These are phyloP conservation scores for Jamesozyma jinghongensis DNA, from an alignment of 805 yeast genomes.

Conservation along the genomic window DNA sequence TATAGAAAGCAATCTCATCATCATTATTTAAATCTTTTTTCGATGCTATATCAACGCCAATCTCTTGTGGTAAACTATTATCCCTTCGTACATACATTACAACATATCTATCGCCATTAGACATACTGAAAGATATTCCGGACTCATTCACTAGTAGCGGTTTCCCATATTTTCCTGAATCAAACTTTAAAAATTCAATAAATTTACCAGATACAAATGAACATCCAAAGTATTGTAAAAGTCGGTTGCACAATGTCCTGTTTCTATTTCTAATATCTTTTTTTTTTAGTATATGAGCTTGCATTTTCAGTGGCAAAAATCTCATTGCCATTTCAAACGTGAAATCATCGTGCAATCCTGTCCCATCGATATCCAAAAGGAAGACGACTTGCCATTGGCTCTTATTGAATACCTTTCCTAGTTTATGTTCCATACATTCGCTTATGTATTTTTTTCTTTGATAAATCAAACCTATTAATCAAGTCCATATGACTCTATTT, in stretches of 20 bases:
- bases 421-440: not conserved
- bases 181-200: constrained; percentile 19
- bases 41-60: constrained; percentile 44
- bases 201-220: constrained; percentile 17
- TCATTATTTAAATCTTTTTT: constrained; percentile 13
- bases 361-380: constrained; percentile 7
- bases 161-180: constrained; percentile 43
- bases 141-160: constrained; percentile 34
- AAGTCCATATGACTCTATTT: not conserved
- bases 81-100: constrained; percentile 35
- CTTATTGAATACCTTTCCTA: not conserved
- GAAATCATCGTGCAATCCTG: constrained; percentile 21
- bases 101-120: constrained; percentile 47
- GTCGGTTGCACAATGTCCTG: constrained; percentile 36
- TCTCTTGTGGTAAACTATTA: constrained; percentile 12
- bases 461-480: not conserved
- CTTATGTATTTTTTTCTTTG: not conserved
- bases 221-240: constrained; percentile 40
- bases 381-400: not conserved
- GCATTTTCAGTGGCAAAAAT: constrained; percentile 35
- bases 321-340: constrained; percentile 44
- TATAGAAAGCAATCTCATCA: constrained; percentile 31
- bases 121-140: constrained; percentile 42
- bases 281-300: constrained; percentile 34
- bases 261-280: constrained; percentile 30